Base-by-base conservation (phyloP, 2,329 filamentous ascomycete species). In the Fusarium sp. region DNA sequence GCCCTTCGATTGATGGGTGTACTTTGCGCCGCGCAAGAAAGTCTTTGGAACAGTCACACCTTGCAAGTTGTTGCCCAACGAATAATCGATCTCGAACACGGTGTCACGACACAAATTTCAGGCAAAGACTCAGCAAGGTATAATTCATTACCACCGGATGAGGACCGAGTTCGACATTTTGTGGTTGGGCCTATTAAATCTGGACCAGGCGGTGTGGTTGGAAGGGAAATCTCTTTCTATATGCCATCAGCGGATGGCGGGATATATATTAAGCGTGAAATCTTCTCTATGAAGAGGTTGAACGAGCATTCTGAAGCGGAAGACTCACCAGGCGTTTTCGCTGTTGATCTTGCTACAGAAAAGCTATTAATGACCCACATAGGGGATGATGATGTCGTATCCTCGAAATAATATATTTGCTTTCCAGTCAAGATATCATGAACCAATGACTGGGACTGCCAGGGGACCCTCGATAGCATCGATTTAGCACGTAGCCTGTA, bases 21-120 rank as follows among this genome's bases (percentile, higher is more conserved):
- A 26, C 45, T 65, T 3, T 64, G 62, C 30, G 62, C 62, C 11
- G 45, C 62, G 3, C 60, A 65, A 33, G 62, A 65, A 31, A 65
- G 62, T 38, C 60, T 65, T 13, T 65, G 62, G 62, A 58, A 65
- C 40, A 65, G 44, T 1, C 34, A 52, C 20, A 41, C 60, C 3
- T 53, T 65, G 8, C 62, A 53, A 11, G 28, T 65, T 13, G 38
- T 65, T 26, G 62, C 45, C 15, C 62, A 65, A 12, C 60, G 62
- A 8, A 63, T 45, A 8, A 46, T 65, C 4, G 52, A 65, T 30
- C 60, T 65, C 4, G 62, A 65, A 16, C 60, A 65, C 23, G 53
- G 53, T 2, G 30, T 65, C 11, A 52, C 38, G 8, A n/a, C 30
- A 26, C 36, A 53, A 30, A 10, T 15, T 4, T 34, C 30, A 1